Conservation (phyloP, 2,329 filamentous ascomycete genomes). For the Macrophomina pseudophaseolina region DNA sequence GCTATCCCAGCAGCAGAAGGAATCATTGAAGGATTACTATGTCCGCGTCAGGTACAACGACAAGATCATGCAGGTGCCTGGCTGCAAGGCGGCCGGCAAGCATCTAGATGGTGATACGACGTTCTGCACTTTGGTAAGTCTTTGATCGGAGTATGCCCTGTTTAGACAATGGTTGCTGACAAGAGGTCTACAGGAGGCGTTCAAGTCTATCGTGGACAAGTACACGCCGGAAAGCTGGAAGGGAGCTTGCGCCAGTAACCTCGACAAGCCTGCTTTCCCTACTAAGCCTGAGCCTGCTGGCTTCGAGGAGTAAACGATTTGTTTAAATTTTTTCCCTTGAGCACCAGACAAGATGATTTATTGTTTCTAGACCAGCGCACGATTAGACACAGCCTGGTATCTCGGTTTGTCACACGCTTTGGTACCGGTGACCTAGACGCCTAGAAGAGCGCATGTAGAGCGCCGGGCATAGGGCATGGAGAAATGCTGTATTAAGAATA, state of each 20-base stretch:
- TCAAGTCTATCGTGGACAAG: conserved; percentile 90
- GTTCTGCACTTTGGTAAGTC: conserved; percentile 82
- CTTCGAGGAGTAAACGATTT: conserved; percentile 24
- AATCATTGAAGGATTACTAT: conserved; percentile 74
- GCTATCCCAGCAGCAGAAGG: conserved; percentile 63
- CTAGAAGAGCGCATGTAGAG: neutral
- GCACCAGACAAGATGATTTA: neutral
- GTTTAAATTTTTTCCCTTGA: too few species aligned
- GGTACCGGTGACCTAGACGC: neutral
- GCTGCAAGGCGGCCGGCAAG: conserved; percentile 75
- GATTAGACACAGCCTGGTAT: neutral
- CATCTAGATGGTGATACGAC: conserved; percentile 85
- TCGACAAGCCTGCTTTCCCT: conserved; percentile 61
- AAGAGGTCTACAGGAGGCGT: conserved; percentile 66
- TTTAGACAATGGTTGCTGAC: neutral
- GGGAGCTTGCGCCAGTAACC: conserved; percentile 62
- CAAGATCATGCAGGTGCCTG: conserved; percentile 77
- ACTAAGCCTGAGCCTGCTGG: conserved; percentile 44
- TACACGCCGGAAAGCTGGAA: conserved; percentile 85
- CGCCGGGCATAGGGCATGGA: neutral
- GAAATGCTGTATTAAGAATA: neutral
- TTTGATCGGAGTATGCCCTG: neutral
- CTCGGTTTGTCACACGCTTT: neutral
- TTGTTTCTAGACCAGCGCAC: neutral
- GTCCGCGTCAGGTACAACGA: conserved; percentile 94